Evolutionary conservation across 192 early-diverging fungal genomes (phyloP), one percentile per base, ranked within the genome.

Genomic region (Linnemannia hyalina): DNA sequence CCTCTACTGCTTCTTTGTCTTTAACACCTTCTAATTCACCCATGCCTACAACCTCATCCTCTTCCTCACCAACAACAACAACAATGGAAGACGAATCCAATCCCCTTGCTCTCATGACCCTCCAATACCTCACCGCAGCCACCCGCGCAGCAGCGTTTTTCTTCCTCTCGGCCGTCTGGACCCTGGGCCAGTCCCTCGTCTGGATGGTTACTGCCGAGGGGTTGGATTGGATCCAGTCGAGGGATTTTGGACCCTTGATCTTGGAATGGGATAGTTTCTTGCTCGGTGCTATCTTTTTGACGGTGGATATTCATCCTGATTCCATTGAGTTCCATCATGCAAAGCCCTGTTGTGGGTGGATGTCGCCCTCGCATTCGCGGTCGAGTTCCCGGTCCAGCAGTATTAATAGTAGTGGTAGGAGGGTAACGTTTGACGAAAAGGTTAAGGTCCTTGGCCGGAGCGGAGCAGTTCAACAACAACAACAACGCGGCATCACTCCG

Each of bases 351-450:
- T 44, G 38, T 10, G 20, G 22, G 1, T 32, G 32, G 32, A 46
- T 46, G 44, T 60, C 76, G 38, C 73, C 32, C 38, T 26, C 55
- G 55, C 41, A 69, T 26, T 76, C 52, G 13, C 70, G 49, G 38
- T 54, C 15, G 63, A 79, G 65, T 73, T 55, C 41, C 68, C 74
- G 54, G 49, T 49, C 41, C 29, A 72, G 70, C 70, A 72, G 11
- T 23, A 1, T 55, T 26, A 44, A 8, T 26, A 47, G 22, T 65
- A 22, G 23, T 54, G 78, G 65, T 29, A 84, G 78, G 57, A 78
- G 46, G 40, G 82, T 84, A 29, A 79, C 82, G 10, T 84, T 84
- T 75, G 65, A 84, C 49, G 77, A 79, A 18, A 77, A 79, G 38
- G 77, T 84, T 20, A 74, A 75, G 82, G 77, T 84, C 40, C 60